Percentiles rank a stretch among this genome's conserved stretches.
These are phyloP conservation scores for Colletotrichum sp. DNA, from an alignment of 2,329 filamentous ascomycete species.

Conservation along the genomic window DNA sequence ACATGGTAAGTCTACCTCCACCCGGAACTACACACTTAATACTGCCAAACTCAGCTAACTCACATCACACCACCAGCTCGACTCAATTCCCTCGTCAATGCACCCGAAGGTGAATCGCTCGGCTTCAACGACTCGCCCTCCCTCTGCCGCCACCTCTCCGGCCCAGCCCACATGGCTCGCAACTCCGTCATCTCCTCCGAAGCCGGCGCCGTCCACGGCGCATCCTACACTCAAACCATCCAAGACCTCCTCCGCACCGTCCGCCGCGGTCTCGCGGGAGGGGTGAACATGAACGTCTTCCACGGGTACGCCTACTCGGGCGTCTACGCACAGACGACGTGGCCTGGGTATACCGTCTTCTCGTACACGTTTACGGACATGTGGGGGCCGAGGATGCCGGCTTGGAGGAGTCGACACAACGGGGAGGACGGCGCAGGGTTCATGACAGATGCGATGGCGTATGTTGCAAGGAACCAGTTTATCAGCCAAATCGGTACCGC, in stretches of 20 bases:
- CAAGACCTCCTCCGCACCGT: slow-evolving; percentile 17
- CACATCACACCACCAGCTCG: neutral
- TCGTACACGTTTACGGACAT: slow-evolving; percentile 25
- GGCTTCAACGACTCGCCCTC: slow-evolving; percentile 27
- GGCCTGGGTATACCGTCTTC: slow-evolving; percentile 27
- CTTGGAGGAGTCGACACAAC: slow-evolving; percentile 16
- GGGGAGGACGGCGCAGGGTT: neutral
- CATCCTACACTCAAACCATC: slow-evolving; percentile 23
- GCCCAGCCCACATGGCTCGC: slow-evolving; percentile 25
- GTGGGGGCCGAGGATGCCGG: slow-evolving; percentile 24
- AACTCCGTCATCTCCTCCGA: slow-evolving; percentile 27
- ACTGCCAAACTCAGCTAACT: neutral
- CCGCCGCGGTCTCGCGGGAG: slow-evolving; percentile 24
- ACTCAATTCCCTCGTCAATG: slow-evolving; percentile 22
- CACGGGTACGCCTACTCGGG: slow-evolving; percentile 26
- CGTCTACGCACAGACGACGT: slow-evolving; percentile 23
- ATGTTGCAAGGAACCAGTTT: slow-evolving; percentile 22
- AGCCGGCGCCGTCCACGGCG: slow-evolving; percentile 20
- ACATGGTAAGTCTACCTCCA: slow-evolving; percentile 20
- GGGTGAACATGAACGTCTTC: slow-evolving; percentile 25
- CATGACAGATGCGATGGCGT: slow-evolving; percentile 22
- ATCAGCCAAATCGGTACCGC: slow-evolving; percentile 22
- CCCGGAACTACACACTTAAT: neutral
- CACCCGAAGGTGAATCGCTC: slow-evolving; percentile 27
- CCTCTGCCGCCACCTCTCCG: slow-evolving; percentile 26